Percentiles rank a stretch among this genome's conserved stretches.
Evolutionary conservation across 805 yeast genomes (phyloP).

Genomic region (Candida yuanshanica): DNA sequence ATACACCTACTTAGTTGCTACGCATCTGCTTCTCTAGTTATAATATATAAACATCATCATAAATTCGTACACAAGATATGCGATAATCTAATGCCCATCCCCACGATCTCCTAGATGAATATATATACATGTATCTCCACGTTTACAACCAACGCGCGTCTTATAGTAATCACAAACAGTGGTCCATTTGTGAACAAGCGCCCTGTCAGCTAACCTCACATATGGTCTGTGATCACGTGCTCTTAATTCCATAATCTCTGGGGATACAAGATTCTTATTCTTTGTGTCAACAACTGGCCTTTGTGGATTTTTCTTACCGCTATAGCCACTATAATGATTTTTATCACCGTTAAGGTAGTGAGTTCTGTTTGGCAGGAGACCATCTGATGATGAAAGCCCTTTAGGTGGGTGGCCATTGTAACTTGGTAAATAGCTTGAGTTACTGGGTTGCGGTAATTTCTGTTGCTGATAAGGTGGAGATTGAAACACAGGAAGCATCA

Average conservation of each 20-base stretch:
- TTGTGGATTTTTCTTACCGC: too few species aligned
- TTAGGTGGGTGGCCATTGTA: background rate
- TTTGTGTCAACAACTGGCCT: background rate
- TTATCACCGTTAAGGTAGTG: background rate
- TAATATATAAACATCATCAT: too few species aligned
- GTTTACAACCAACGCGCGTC: background rate
- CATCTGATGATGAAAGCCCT: background rate
- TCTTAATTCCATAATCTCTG: background rate
- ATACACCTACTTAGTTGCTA: too few species aligned
- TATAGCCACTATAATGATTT: too few species aligned
- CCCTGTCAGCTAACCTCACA: conserved; percentile 1
- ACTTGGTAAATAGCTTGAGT: background rate
- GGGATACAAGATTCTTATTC: too few species aligned
- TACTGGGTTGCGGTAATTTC: background rate
- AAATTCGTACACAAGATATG: background rate
- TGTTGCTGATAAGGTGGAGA: background rate
- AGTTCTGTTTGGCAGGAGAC: background rate
- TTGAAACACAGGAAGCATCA: too few species aligned
- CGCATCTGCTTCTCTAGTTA: too few species aligned
- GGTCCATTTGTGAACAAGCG: background rate
- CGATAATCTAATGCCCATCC: too few species aligned
- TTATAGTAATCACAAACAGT: conserved; percentile 1
- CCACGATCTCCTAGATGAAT: background rate
- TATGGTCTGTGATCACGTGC: conserved; percentile 5
- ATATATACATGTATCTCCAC: conserved; percentile 7